phyloP scores from a whole-genome alignment of 2,329 filamentous ascomycete species.

The Colletotrichum musae region DNA sequence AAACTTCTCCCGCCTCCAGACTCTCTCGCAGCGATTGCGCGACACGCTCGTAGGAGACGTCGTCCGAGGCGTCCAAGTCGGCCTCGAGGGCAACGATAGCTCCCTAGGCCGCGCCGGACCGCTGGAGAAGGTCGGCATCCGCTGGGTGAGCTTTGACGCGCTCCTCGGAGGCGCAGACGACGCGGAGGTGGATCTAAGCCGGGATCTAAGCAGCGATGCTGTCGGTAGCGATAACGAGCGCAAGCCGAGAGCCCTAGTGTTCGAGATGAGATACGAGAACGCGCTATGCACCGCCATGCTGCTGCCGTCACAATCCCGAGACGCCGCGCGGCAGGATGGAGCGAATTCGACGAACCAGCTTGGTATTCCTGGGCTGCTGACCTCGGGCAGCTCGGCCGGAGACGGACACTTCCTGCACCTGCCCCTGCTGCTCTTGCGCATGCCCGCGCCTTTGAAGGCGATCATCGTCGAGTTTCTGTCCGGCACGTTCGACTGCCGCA shows the following conservation, averaged over 20 bases:
- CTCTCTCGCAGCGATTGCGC: constrained; percentile 64
- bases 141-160: constrained; percentile 58
- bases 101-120: constrained; percentile 57
- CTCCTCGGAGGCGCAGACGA: constrained; percentile 48
- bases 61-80: constrained; percentile 72
- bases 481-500: constrained; percentile 69
- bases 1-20: constrained; percentile 54
- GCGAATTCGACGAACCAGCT: constrained; percentile 8
- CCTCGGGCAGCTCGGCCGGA: constrained; percentile 32
- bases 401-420: constrained; percentile 59
- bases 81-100: constrained; percentile 57
- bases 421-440: constrained; percentile 68
- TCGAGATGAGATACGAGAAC: constrained; percentile 68
- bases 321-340: not conserved
- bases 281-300: constrained; percentile 66
- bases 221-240: constrained; percentile 11
- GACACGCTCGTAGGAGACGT: constrained; percentile 71
- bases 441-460: constrained; percentile 67
- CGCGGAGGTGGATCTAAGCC: constrained; percentile 21
- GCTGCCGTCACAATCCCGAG: constrained; percentile 54
- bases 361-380: constrained; percentile 18
- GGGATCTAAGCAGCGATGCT: constrained; percentile 28
- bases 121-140: constrained; percentile 63
- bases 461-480: constrained; percentile 67
- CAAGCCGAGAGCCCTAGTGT: constrained; percentile 53